Conservation (phyloP, 164 flowering plant genomes). For the Kalanchoe fedtschenkoi region DNA sequence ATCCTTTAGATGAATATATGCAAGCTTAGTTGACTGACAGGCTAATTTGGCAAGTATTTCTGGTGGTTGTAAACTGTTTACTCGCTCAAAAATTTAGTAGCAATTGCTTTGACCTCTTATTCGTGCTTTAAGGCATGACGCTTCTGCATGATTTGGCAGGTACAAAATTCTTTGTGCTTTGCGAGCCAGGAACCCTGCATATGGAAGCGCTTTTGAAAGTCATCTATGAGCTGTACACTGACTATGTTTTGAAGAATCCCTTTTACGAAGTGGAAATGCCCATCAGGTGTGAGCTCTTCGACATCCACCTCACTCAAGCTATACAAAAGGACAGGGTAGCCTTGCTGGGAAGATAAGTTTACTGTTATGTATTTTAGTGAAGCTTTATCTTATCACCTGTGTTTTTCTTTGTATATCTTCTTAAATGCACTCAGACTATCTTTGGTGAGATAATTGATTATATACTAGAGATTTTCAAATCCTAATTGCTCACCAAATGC, state of each 20-base stretch:
- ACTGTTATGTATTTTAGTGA: background rate
- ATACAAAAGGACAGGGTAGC: constrained; percentile 64
- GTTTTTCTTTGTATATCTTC: background rate
- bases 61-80: too few species aligned
- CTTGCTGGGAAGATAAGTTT: constrained; percentile 37
- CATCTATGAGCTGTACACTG: constrained; percentile 75
- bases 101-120: background rate
- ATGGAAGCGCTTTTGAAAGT: constrained; percentile 65
- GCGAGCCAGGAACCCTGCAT: constrained; percentile 68
- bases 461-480: too few species aligned
- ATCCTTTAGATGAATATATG: too few species aligned
- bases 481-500: too few species aligned
- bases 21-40: too few species aligned
- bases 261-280: constrained; percentile 95
- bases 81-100: background rate
- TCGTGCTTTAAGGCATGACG: background rate
- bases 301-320: constrained; percentile 50
- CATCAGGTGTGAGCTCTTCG: constrained; percentile 79
- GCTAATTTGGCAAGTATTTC: too few species aligned
- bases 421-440: background rate
- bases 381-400: background rate
- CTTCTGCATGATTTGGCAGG: constrained; percentile 22
- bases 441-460: too few species aligned
- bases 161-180: constrained; percentile 76
- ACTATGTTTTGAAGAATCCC: constrained; percentile 80